Evolutionary conservation across 2,329 filamentous ascomycete species (phyloP), one percentile per base, ranked within the genome.

Genomic region (Monilinia laxa): DNA sequence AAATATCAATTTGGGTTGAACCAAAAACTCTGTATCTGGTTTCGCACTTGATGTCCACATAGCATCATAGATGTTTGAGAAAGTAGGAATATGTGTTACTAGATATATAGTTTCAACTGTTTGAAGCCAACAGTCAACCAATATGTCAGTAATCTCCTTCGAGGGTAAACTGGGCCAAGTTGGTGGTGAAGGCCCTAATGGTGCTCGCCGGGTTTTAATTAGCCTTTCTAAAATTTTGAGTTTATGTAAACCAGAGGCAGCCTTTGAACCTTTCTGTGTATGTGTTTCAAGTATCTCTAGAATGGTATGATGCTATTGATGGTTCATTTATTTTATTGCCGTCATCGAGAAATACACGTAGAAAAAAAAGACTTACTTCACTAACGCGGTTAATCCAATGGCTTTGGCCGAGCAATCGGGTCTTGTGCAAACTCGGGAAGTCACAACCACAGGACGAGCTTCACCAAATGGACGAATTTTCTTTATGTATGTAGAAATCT

Each of bases 1-100:
- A 4, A 88, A 74, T 0, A 87, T 80, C 0, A 89, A 76, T 70
- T 87, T 86, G 3, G 88, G 69, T 56, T 85, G 85, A 18, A 87
- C 79, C 1, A 87, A 67, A 59, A 88, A 88, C 0, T 75, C 76
- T 1, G 74, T 76, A 52, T 81, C 78, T 0, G 77, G 72, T 1
- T 75, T 67, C 0, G 67, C 42, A 0, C 71, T 70, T 1, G 75
- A 70, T 0, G 52, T 49, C 85, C 85, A 88, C 0, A 85, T 69
- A 0, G 79, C 78, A 31, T 85, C 82, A 25, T 85, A 86, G 2
- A 81, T 79, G 9, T 72, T 76, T 35, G 67, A 76, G 55, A 86
- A 86, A 1, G 78, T 80, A 0, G 83, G 83, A 0, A 85, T 73
- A 67, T 86, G 84, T 0, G 86, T 70, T 1, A 86, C 76, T 3